These are phyloP conservation scores for Alternaria ventricosa DNA, from an alignment of 2,329 filamentous ascomycete genomes.

Conservation along the genomic window DNA sequence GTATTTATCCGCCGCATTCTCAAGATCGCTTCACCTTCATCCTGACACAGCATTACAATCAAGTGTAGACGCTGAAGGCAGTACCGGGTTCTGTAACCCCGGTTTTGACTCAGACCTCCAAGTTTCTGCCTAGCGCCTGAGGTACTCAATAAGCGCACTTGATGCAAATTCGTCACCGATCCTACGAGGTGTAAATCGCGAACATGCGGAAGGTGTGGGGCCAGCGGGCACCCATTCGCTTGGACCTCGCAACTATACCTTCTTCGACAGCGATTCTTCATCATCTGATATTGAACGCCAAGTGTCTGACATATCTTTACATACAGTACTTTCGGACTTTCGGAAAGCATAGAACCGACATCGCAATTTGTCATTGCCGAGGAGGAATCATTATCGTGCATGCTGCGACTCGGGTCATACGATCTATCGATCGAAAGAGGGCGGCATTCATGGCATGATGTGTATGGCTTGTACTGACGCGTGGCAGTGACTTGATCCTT, in stretches of 20 bases:
- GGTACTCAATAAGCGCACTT: not conserved
- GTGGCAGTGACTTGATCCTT: not conserved
- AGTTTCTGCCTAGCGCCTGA: slow-evolving; percentile 4
- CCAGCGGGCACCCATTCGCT: not conserved
- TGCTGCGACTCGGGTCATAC: not conserved
- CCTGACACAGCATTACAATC: slow-evolving; percentile 3
- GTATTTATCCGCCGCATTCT: not conserved
- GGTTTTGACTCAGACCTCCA: slow-evolving; percentile 20
- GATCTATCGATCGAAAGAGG: not conserved
- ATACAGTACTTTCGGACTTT: not conserved
- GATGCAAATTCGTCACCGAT: slow-evolving; percentile 1
- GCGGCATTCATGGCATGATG: not conserved
- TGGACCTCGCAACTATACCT: not conserved
- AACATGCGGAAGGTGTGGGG: slow-evolving; percentile 1
- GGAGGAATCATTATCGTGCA: not conserved
- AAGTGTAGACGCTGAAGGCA: slow-evolving; percentile 8
- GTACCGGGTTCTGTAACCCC: slow-evolving; percentile 6
- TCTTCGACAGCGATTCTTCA: not conserved
- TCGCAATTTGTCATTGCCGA: not conserved
- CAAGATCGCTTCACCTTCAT: not conserved
- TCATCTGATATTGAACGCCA: slow-evolving; percentile 2
- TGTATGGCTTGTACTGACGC: not conserved
- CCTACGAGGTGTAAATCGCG: not conserved
- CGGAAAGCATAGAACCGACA: not conserved
- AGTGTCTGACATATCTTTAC: not conserved